Evolutionary conservation across 257 asterid species (phyloP), one percentile per base, ranked within the genome.

Genomic region (Nicotiana knightiana): DNA sequence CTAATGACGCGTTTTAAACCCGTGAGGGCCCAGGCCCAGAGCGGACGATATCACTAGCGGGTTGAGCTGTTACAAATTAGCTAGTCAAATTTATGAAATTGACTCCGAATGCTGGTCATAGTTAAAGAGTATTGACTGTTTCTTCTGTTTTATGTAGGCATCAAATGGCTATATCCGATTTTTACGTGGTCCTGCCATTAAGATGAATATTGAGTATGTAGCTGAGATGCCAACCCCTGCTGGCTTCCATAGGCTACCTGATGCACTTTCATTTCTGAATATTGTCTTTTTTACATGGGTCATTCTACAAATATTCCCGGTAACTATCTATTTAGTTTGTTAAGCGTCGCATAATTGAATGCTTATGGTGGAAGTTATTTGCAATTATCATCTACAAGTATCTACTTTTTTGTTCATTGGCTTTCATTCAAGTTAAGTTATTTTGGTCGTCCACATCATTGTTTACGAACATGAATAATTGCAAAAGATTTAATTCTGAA

Each of bases 281-380:
- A 39, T 73, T 6, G 4, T 83, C 53, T 81, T 86, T 61, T 86
- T 64, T 30, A 70, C 85, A 18, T 85, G 87, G 89, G 84, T 88
- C 76, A 76, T 88, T 68, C 89, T 86, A 9, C 87, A 83, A 76
- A 61, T 86, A 73, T 85, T 88, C 63, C 89, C 90, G 6, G 91
- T 88, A 85, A 88, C 86, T 86, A 57, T 48, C 26, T 61, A 70
- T n/a, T 32, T 30, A 9, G 30, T 13, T 7, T 32, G 17, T 75
- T 39, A 75, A 75, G 2, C 51, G 80, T 75, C 8, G 46, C 64
- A 75, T 75, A 62, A 37, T 75, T 28, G 63, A 62, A 3, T 1
- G 15, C 64, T 51, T 75, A 48, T 51, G 24, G 10, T 51, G 61
- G 79, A 71, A 46, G 28, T 24, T 46, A 35, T 48, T 46, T 6